Percentiles rank a stretch among this genome's conserved stretches.
Evolutionary conservation across 2,329 filamentous ascomycete species (phyloP).

Genomic region (Sphaerulina vaccinii): DNA sequence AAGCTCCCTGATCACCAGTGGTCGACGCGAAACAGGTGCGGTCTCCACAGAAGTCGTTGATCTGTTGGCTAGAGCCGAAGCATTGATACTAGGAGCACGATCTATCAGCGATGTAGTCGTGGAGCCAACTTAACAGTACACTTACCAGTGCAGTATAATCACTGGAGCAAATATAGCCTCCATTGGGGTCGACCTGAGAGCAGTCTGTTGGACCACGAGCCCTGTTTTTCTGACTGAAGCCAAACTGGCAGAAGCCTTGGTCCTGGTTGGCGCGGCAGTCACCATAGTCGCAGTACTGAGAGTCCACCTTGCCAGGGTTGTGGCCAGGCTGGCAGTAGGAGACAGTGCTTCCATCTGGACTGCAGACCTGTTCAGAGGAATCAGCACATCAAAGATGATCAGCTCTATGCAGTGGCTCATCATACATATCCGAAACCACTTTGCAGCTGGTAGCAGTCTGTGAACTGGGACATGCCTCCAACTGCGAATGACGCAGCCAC

Average conservation of each 20-base stretch:
- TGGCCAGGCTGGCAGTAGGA: slow-evolving; percentile 12
- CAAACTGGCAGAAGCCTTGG: slow-evolving; percentile 4
- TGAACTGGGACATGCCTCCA: slow-evolving; percentile 4
- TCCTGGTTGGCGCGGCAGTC: slow-evolving; percentile 9
- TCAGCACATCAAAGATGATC: too few species aligned
- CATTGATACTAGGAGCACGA: slow-evolving; percentile 8
- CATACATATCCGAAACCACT: slow-evolving; percentile 15
- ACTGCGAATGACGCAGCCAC: slow-evolving; percentile 5
- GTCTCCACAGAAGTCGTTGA: slow-evolving; percentile 2
- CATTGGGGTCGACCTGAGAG: slow-evolving; percentile 5
- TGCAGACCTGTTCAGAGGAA: slow-evolving; percentile 4
- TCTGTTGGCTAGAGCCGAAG: not conserved
- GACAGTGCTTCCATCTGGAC: slow-evolving; percentile 1
- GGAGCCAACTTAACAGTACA: not conserved
- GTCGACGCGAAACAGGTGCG: slow-evolving; percentile 12
- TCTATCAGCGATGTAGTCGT: not conserved
- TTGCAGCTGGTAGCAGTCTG: slow-evolving; percentile 5
- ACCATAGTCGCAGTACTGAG: slow-evolving; percentile 9
- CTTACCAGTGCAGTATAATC: slow-evolving; percentile 18
- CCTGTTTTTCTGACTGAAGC: not conserved
- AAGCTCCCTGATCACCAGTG: slow-evolving; percentile 12
- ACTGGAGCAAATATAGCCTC: slow-evolving; percentile 9
- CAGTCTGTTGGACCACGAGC: slow-evolving; percentile 15
- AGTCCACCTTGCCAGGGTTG: not conserved
- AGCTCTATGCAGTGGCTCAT: not conserved